phyloP scores from a whole-genome alignment of 192 early-diverging fungal genomes.

The Rhizophagus sp. region DNA sequence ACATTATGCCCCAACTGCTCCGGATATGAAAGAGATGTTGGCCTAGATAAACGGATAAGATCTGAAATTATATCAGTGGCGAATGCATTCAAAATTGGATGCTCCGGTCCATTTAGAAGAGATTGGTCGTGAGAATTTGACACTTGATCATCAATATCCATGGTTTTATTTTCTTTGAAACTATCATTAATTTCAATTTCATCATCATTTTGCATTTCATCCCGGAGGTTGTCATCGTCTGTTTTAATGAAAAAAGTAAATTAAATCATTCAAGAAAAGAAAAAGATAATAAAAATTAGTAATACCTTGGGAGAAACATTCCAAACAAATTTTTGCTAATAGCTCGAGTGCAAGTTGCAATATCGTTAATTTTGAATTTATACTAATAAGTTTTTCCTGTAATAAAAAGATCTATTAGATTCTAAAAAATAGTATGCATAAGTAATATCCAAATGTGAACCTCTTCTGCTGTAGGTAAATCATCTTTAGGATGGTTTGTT shows the following conservation, averaged over 20 bases:
- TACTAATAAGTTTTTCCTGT: conserved; percentile 40
- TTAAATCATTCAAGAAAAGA: not conserved
- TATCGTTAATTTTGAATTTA: conserved; percentile 59
- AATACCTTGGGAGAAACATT: conserved; percentile 53
- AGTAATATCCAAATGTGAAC: not conserved
- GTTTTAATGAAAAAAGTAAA: not conserved
- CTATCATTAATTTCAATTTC: conserved; percentile 37
- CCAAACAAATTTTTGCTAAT: conserved; percentile 78
- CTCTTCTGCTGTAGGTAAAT: not conserved
- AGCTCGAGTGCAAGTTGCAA: conserved; percentile 79
- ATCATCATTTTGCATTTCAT: conserved; percentile 35
- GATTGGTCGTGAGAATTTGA: conserved; percentile 45
- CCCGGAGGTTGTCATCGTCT: conserved; percentile 44
- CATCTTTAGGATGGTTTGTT: not conserved
- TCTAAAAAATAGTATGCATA: too few species aligned
- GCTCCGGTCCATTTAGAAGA: conserved; percentile 23
- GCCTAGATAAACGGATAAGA: conserved; percentile 48
- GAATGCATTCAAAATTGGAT: conserved; percentile 49
- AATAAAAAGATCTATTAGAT: not conserved
- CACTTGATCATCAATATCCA: conserved; percentile 45
- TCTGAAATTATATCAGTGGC: conserved; percentile 50
- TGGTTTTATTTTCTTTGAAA: conserved; percentile 46
- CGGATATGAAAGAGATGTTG: conserved; percentile 53
- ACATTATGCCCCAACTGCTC: conserved; percentile 38
- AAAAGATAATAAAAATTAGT: not conserved